Conservation (phyloP, 176 grass and related monocot genomes). For the Raddia guianensis region DNA sequence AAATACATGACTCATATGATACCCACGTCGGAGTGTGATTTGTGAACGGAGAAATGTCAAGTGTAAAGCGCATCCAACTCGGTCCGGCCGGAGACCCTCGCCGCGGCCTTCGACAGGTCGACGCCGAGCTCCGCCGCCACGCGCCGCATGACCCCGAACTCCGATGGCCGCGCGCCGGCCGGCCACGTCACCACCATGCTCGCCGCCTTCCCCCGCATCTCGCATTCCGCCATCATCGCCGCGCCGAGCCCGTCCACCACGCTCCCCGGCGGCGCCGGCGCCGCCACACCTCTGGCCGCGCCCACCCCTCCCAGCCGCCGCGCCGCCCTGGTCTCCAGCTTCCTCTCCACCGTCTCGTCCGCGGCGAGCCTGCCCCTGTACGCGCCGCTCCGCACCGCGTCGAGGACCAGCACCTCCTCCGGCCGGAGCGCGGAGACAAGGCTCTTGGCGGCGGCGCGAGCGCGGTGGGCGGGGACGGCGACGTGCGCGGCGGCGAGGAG, state of each 20-base stretch:
- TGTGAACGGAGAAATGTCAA: constrained; percentile 18
- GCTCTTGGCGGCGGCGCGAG: constrained; percentile 61
- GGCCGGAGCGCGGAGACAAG: constrained; percentile 58
- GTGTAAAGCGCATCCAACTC: constrained; percentile 71
- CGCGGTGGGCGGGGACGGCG: constrained; percentile 53
- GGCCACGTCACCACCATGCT: constrained; percentile 86
- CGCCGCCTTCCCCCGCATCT: constrained; percentile 72
- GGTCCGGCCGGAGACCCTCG: constrained; percentile 41
- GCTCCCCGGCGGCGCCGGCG: constrained; percentile 68
- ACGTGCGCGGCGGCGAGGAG: constrained; percentile 60
- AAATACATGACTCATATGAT: not conserved
- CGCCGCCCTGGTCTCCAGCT: constrained; percentile 81
- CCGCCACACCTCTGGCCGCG: constrained; percentile 49
- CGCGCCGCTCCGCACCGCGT: constrained; percentile 60
- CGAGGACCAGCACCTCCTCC: constrained; percentile 71
- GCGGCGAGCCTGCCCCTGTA: constrained; percentile 68
- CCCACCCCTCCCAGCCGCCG: constrained; percentile 41
- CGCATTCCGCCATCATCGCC: constrained; percentile 71
- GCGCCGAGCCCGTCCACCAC: constrained; percentile 85
- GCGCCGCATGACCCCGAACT: constrained; percentile 44
- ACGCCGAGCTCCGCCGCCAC: constrained; percentile 61
- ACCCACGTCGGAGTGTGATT: not conserved
- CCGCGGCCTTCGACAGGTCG: constrained; percentile 37
- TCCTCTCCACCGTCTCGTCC: constrained; percentile 71
- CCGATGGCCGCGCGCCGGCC: constrained; percentile 43